A percentile compares a stretch with the other conserved stretches of the same genome.
Conservation (phyloP, 257 asterid genomes). For the Capsicum rhomboideum region DNA sequence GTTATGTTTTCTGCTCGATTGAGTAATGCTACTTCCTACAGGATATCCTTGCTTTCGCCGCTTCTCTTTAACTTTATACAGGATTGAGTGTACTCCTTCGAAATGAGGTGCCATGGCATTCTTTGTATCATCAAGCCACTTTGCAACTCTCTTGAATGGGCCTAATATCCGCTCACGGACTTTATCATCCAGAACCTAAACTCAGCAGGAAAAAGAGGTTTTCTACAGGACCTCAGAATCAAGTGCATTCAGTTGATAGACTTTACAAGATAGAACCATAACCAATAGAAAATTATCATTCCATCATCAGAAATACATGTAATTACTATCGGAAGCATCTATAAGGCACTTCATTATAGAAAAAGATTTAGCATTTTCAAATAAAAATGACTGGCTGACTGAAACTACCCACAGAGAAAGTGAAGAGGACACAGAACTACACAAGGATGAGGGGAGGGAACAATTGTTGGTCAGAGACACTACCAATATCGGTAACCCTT, state of each 20-base stretch:
- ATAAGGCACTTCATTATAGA: neutral
- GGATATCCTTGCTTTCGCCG: constrained; percentile 13
- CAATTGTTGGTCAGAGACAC: too few species aligned
- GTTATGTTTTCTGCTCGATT: neutral
- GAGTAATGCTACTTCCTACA: neutral
- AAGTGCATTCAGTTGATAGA: neutral
- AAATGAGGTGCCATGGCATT: constrained; percentile 55
- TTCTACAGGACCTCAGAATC: neutral
- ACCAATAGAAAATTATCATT: neutral
- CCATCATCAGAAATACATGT: neutral
- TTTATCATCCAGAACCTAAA: constrained; percentile 48
- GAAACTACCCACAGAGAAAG: too few species aligned
- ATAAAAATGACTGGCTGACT: neutral
- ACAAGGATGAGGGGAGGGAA: too few species aligned
- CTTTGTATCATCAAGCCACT: constrained; percentile 57
- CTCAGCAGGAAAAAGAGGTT: neutral
- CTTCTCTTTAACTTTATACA: constrained; percentile 33
- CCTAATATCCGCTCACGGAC: constrained; percentile 47
- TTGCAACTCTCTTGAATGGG: constrained; percentile 41
- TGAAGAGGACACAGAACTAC: too few species aligned
- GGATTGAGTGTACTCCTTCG: constrained; percentile 47
- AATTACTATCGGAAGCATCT: neutral
- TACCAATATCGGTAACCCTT: too few species aligned
- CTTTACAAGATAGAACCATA: neutral
- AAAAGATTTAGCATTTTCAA: neutral